Percentiles rank a stretch among this genome's conserved stretches.
Conservation (phyloP, 805 yeast genomes). For the Ogataea thermomethanolica region DNA sequence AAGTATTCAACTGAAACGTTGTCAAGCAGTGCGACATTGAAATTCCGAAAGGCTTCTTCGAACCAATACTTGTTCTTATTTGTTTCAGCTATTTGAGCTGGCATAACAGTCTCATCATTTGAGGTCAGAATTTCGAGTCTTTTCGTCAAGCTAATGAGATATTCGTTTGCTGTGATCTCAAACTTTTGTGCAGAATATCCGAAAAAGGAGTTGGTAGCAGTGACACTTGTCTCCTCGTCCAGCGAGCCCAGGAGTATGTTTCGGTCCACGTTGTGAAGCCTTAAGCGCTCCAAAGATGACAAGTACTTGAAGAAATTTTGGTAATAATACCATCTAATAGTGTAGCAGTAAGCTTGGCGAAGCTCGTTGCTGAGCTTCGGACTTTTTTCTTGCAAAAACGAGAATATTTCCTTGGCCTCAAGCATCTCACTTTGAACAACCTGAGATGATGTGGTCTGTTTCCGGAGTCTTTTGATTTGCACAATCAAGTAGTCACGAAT, state of each 20-base stretch:
- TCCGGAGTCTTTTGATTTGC: slow-evolving; percentile 65
- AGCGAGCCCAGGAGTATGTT: slow-evolving; percentile 25
- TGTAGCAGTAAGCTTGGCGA: slow-evolving; percentile 74
- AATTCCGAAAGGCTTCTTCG: slow-evolving; percentile 70
- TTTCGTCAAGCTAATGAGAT: slow-evolving; percentile 51
- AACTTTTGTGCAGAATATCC: slow-evolving; percentile 5
- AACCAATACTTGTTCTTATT: slow-evolving; percentile 58
- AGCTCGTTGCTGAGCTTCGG: slow-evolving; percentile 67
- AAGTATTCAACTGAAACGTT: slow-evolving; percentile 74
- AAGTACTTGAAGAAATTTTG: slow-evolving; percentile 74
- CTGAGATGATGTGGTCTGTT: slow-evolving; percentile 67
- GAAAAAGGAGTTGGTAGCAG: slow-evolving; percentile 16
- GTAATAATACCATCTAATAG: slow-evolving; percentile 92
- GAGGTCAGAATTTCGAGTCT: slow-evolving; percentile 53
- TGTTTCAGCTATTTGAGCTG: slow-evolving; percentile 82
- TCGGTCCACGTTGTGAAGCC: slow-evolving; percentile 51
- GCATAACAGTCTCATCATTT: slow-evolving; percentile 61
- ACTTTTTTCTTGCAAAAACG: slow-evolving; percentile 53
- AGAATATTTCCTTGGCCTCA: slow-evolving; percentile 56
- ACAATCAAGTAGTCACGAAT: slow-evolving; percentile 64
- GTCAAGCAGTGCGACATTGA: slow-evolving; percentile 69
- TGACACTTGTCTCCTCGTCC: slow-evolving; percentile 18
- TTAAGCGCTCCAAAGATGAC: slow-evolving; percentile 64
- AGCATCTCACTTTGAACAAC: slow-evolving; percentile 64
- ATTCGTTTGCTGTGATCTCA: slow-evolving; percentile 44